These are phyloP conservation scores for Aurinia saxatilis DNA, from an alignment of 345 rosid species.

Conservation along the genomic window DNA sequence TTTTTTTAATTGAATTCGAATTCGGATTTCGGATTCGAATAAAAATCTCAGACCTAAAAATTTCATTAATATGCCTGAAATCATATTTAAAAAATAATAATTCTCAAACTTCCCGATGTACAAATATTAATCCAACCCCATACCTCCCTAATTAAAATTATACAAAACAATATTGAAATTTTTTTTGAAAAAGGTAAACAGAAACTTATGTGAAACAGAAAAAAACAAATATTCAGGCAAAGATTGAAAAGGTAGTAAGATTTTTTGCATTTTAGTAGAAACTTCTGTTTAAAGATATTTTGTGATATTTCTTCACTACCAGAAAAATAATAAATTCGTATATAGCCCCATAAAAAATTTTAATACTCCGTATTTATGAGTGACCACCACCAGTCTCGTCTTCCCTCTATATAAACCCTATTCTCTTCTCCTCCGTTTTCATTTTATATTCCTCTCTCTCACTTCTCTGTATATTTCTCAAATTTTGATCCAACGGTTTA, in stretches of 20 bases:
- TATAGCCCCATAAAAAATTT: background rate
- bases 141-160: too few species aligned
- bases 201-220: background rate
- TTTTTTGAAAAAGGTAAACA: too few species aligned
- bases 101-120: too few species aligned
- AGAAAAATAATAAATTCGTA: background rate
- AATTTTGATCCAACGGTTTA: constrained; percentile 17
- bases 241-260: background rate
- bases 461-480: background rate
- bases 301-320: background rate
- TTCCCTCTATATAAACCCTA: constrained; percentile 22
- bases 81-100: too few species aligned
- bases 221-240: background rate
- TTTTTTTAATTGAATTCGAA: too few species aligned
- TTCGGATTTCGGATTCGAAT: too few species aligned
- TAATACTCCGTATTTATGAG: too few species aligned
- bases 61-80: too few species aligned
- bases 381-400: constrained; percentile 13
- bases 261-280: background rate
- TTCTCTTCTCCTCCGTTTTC: background rate
- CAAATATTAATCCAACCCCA: too few species aligned
- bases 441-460: background rate
- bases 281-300: background rate
- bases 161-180: too few species aligned
- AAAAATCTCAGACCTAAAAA: too few species aligned